Base-by-base conservation (phyloP, 2,329 filamentous ascomycete genomes). In the Metarhizium brunneum region DNA sequence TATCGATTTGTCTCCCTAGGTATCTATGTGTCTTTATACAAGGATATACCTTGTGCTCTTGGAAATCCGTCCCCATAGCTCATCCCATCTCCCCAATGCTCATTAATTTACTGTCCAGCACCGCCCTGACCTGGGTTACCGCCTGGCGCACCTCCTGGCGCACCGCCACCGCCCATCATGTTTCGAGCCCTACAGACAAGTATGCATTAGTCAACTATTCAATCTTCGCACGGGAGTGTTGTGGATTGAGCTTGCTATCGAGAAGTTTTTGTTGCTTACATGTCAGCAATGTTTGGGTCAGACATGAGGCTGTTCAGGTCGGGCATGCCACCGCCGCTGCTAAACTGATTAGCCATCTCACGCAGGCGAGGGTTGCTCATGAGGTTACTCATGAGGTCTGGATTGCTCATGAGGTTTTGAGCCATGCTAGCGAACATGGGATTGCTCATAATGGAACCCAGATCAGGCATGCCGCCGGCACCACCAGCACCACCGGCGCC, bases 401-500 rank as follows among this genome's bases (percentile, higher is more conserved):
- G 94, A 75, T 99, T 96, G 74, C 85, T 90, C 94, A 97, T 97
- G 55, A 99, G 74, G 72, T 90, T 96, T 77, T 96, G 90, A 4
- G 94, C 94, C 91, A 97, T 96, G 75, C 82, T 88, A 52, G 91
- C 84, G 75, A 99, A 95, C 94, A 97, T 97, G 55, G 94, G 94
- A 77, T 97, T 99, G 78, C 79, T 91, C 91, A 97, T 95, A 70
- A 99, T 85, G 60, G 83, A 83, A 60, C 83, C 75, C 29, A 99
- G 77, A 70, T 97, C 92, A 13, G 92, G 91, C 88, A 96, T 94
- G 54, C 89, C 90, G 53, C 87, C 87, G 7, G 76, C 84, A 20
- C 81, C 85, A 5, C 82, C 85, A 10, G 73, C 83, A 30, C 73
- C 79, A 14, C 78, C 82, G 18, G 73, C 78, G 47, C 85, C 82